phyloP scores from a whole-genome alignment of 768 basidiomycete species.

The Russula virescens region DNA sequence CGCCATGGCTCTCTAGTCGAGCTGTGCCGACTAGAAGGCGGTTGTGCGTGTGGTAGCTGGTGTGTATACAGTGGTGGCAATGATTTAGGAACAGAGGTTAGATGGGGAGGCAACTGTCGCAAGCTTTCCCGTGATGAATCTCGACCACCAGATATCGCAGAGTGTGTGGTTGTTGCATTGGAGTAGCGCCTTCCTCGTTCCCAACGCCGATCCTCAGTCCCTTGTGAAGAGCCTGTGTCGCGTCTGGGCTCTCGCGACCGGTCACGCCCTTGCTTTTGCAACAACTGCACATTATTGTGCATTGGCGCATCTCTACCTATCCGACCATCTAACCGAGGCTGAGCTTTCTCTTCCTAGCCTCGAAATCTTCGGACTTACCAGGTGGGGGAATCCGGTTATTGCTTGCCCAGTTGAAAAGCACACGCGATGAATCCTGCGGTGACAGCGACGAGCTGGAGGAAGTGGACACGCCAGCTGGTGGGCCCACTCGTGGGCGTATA shows the following conservation, averaged over 20 bases:
- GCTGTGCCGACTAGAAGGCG: slow-evolving; percentile 14
- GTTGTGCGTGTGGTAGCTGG: slow-evolving; percentile 6
- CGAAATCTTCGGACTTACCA: slow-evolving; percentile 24
- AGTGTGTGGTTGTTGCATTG: slow-evolving; percentile 16
- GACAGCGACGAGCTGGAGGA: slow-evolving; percentile 40
- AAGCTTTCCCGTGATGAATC: slow-evolving; percentile 23
- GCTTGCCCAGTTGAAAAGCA: slow-evolving; percentile 84
- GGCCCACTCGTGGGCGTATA: slow-evolving; percentile 30
- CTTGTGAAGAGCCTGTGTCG: slow-evolving; percentile 21
- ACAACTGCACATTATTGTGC: slow-evolving; percentile 46
- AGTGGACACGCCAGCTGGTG: slow-evolving; percentile 29
- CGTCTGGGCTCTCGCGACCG: slow-evolving; percentile 24
- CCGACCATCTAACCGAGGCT: slow-evolving; percentile 36
- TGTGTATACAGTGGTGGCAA: slow-evolving; percentile 17
- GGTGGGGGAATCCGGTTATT: slow-evolving; percentile 40
- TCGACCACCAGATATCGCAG: slow-evolving; percentile 17
- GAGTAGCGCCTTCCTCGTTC: slow-evolving; percentile 22
- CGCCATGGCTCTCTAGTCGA: slow-evolving; percentile 22
- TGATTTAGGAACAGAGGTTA: slow-evolving; percentile 7
- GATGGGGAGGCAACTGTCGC: slow-evolving; percentile 24
- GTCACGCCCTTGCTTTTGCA: slow-evolving; percentile 48
- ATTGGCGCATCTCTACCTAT: slow-evolving; percentile 42
- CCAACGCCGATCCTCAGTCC: slow-evolving; percentile 19
- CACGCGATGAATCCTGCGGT: slow-evolving; percentile 56
- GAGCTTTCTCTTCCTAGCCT: slow-evolving; percentile 31